A percentile compares a stretch with the other conserved stretches of the same genome.
These are phyloP conservation scores for Tausonia pullulans DNA, from an alignment of 1,284 basidiomycete genomes.

Conservation along the genomic window DNA sequence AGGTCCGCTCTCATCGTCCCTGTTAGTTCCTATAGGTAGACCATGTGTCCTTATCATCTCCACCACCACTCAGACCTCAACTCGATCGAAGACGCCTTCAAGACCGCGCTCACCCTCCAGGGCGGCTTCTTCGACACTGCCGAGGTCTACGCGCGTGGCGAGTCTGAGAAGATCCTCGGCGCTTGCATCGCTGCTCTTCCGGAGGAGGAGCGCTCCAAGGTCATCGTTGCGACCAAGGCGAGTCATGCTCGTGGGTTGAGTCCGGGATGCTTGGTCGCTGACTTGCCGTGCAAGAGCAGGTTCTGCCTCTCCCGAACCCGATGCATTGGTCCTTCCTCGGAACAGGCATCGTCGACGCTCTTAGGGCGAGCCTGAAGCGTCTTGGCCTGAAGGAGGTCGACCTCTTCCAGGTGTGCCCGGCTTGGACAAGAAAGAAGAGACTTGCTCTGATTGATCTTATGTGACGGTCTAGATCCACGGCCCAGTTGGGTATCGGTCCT, in stretches of 20 bases:
- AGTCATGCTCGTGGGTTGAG: background rate
- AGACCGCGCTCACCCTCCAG: slow-evolving; percentile 19
- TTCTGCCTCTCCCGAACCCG: slow-evolving; percentile 26
- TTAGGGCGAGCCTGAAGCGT: slow-evolving; percentile 24
- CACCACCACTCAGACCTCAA: slow-evolving; percentile 18
- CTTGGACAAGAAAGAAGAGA: background rate
- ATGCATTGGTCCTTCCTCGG: slow-evolving; percentile 26
- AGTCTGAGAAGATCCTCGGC: slow-evolving; percentile 19
- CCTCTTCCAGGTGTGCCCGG: slow-evolving; percentile 24
- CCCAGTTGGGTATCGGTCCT: slow-evolving; percentile 18
- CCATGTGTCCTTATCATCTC: background rate
- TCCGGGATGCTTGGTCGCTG: background rate
- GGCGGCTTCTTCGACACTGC: slow-evolving; percentile 33
- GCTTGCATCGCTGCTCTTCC: background rate
- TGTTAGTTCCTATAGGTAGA: background rate
- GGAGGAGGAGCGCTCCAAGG: background rate
- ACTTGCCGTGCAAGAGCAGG: background rate
- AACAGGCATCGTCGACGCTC: slow-evolving; percentile 25
- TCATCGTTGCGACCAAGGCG: slow-evolving; percentile 5
- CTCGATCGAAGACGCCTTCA: slow-evolving; percentile 27
- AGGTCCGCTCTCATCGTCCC: background rate
- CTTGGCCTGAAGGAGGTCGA: slow-evolving; percentile 28
- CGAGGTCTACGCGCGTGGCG: slow-evolving; percentile 23
- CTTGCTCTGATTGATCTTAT: background rate
- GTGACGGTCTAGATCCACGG: slow-evolving; percentile 23